Evolutionary conservation across 352 stramenopile species (phyloP).

Genomic region (Pythium coloratum): DNA sequence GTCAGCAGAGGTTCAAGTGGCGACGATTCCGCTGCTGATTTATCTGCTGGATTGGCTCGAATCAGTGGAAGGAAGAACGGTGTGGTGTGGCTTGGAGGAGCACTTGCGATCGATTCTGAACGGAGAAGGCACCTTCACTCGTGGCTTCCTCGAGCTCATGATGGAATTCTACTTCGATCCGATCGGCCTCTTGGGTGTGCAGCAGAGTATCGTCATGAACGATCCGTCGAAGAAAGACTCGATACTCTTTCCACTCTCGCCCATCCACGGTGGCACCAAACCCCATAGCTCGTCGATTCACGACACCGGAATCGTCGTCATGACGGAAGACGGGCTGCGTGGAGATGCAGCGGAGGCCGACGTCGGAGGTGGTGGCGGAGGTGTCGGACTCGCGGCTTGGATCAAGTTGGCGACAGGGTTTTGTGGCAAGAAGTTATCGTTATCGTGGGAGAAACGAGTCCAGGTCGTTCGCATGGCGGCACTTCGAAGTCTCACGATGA

Average conservation of each 20-base stretch:
- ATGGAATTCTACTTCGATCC: conserved; percentile 86
- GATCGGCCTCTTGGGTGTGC: conserved; percentile 50
- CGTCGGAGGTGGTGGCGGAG: conserved; percentile 20
- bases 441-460: conserved; percentile 78
- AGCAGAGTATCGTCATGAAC: conserved; percentile 86
- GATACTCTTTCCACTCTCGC: conserved; percentile 65
- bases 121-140: conserved; percentile 66
- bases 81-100: conserved; percentile 85
- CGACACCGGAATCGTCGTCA: conserved; percentile 51
- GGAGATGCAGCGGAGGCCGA: conserved; percentile 7
- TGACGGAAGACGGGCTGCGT: conserved; percentile 43
- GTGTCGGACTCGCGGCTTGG: conserved; percentile 53
- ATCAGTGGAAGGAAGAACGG: conserved; percentile 75
- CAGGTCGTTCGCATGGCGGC: conserved; percentile 63
- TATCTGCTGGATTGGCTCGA: conserved; percentile 81
- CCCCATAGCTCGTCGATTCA: conserved; percentile 30
- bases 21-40: conserved; percentile 65
- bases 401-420: conserved; percentile 70
- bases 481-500: conserved; percentile 51
- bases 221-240: conserved; percentile 77
- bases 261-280: conserved; percentile 28
- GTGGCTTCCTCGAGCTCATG: conserved; percentile 78
- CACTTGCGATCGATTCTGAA: conserved; percentile 71
- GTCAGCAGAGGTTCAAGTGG: conserved; percentile 41
- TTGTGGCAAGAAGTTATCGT: conserved; percentile 57